phyloP scores from a whole-genome alignment of 1,139 yeast genomes.

The Spathaspora jeffriesii region DNA sequence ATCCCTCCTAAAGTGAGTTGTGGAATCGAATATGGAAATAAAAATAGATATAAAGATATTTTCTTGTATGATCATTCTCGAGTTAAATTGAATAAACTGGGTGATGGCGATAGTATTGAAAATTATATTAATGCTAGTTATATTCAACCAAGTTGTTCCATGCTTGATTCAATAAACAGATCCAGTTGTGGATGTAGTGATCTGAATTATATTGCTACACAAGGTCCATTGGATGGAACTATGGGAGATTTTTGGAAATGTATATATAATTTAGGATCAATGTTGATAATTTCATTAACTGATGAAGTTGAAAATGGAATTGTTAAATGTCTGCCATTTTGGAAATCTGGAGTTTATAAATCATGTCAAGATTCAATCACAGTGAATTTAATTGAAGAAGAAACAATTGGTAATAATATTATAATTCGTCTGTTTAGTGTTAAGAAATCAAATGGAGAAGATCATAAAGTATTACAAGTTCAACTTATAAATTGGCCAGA shows the following conservation, averaged over 20 bases:
- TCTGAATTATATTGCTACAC: conserved; percentile 72
- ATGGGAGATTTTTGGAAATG: conserved; percentile 84
- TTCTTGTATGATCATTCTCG: conserved; percentile 83
- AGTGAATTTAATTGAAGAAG: conserved; percentile 25
- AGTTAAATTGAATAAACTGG: conserved; percentile 45
- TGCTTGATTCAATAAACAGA: not conserved
- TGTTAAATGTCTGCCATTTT: conserved; percentile 56
- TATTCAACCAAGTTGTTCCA: conserved; percentile 25
- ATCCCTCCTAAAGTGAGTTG: conserved; percentile 29
- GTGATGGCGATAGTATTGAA: conserved; percentile 19
- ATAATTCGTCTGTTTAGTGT: conserved; percentile 38
- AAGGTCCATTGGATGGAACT: conserved; percentile 80
- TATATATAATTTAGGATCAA: conserved; percentile 43
- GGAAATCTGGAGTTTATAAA: conserved; percentile 47
- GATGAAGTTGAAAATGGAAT: conserved; percentile 55
- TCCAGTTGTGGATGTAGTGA: not conserved
- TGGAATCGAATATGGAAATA: conserved; percentile 75
- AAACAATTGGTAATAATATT: conserved; percentile 18
- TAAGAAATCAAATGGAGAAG: conserved; percentile 18
- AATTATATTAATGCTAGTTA: conserved; percentile 62
- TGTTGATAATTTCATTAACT: conserved; percentile 49
- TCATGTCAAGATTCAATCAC: conserved; percentile 35
- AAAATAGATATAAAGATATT: conserved; percentile 80
- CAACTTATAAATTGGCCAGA: conserved; percentile 58
- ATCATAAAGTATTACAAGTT: conserved; percentile 38